Conservation (phyloP, 495 filamentous ascomycete species). For the Penicillium daleae region DNA sequence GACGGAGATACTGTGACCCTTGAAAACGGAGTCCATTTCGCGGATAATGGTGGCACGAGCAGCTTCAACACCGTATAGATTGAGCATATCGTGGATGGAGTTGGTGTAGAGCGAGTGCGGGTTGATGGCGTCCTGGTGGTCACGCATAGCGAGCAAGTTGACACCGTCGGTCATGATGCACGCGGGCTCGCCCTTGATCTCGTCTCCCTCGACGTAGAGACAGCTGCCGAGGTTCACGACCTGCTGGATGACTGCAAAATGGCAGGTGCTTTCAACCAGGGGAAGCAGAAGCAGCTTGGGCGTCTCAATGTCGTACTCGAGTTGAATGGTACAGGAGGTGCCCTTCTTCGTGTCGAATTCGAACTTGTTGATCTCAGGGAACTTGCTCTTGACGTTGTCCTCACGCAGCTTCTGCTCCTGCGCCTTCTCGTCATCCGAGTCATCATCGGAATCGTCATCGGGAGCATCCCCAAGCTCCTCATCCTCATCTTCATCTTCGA, state of each 20-base stretch:
- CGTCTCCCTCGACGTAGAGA: slow-evolving; percentile 68
- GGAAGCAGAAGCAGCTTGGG: slow-evolving; percentile 93
- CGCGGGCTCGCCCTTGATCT: slow-evolving; percentile 55
- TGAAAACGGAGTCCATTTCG: slow-evolving; percentile 87
- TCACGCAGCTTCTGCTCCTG: slow-evolving; percentile 58
- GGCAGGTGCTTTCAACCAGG: slow-evolving; percentile 78
- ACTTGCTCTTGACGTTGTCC: slow-evolving; percentile 66
- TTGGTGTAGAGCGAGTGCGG: slow-evolving; percentile 88
- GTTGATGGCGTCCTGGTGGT: slow-evolving; percentile 83
- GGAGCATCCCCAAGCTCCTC: slow-evolving; percentile 32
- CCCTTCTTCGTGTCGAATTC: slow-evolving; percentile 76
- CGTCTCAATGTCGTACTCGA: slow-evolving; percentile 79
- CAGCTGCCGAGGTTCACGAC: slow-evolving; percentile 75
- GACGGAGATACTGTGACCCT: slow-evolving; percentile 89
- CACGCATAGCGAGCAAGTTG: slow-evolving; percentile 88
- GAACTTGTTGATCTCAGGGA: slow-evolving; percentile 70
- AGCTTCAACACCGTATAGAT: slow-evolving; percentile 91
- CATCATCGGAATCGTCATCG: slow-evolving; percentile 34
- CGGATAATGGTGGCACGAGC: slow-evolving; percentile 81
- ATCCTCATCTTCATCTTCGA: slow-evolving; percentile 49
- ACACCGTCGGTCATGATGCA: slow-evolving; percentile 80
- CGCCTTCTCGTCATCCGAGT: slow-evolving; percentile 45
- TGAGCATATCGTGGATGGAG: slow-evolving; percentile 82
- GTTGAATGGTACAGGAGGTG: slow-evolving; percentile 73
- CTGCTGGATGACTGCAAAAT: slow-evolving; percentile 81